A percentile compares a stretch with the other conserved stretches of the same genome.
phyloP scores from a whole-genome alignment of 805 yeast genomes.

The Kodamaea jinghongensis region DNA sequence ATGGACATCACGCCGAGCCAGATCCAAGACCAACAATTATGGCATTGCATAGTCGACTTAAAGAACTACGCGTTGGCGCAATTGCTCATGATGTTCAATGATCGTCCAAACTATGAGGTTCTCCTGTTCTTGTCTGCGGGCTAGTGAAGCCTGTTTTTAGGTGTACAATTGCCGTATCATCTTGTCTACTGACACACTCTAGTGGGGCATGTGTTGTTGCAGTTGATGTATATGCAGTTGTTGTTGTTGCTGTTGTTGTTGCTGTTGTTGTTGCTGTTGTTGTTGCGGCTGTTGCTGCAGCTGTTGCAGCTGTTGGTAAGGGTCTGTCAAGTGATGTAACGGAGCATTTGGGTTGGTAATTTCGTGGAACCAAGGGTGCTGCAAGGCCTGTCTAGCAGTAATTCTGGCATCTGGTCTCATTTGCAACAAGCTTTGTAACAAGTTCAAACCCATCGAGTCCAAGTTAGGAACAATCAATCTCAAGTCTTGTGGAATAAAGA shows the following conservation, averaged over 20 bases:
- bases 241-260: slow-evolving; percentile 6
- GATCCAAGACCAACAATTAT: slow-evolving; percentile 9
- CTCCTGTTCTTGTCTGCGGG: slow-evolving; percentile 6
- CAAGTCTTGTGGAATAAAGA: slow-evolving; percentile 86
- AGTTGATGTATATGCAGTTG: slow-evolving; percentile 7
- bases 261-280: slow-evolving; percentile 7
- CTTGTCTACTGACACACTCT: not conserved
- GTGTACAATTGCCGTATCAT: slow-evolving; percentile 2
- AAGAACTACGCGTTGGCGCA: slow-evolving; percentile 14
- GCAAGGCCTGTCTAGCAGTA: slow-evolving; percentile 59
- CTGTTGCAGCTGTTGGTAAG: slow-evolving; percentile 28
- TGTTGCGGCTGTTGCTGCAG: slow-evolving; percentile 9
- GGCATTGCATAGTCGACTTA: slow-evolving; percentile 13
- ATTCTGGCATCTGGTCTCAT: slow-evolving; percentile 62
- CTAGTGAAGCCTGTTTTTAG: not conserved
- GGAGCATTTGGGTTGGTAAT: slow-evolving; percentile 45
- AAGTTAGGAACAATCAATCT: slow-evolving; percentile 63
- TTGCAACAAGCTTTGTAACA: slow-evolving; percentile 56
- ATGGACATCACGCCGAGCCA: not conserved
- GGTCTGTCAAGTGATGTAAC: slow-evolving; percentile 32
- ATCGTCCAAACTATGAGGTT: slow-evolving; percentile 8
- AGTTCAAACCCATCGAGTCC: slow-evolving; percentile 66
- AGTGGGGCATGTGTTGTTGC: slow-evolving; percentile 3
- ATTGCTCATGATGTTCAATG: slow-evolving; percentile 14
- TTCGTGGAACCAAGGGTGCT: slow-evolving; percentile 82